Conservation (phyloP, 2,329 filamentous ascomycete genomes). For the Alternaria tenuissima region DNA sequence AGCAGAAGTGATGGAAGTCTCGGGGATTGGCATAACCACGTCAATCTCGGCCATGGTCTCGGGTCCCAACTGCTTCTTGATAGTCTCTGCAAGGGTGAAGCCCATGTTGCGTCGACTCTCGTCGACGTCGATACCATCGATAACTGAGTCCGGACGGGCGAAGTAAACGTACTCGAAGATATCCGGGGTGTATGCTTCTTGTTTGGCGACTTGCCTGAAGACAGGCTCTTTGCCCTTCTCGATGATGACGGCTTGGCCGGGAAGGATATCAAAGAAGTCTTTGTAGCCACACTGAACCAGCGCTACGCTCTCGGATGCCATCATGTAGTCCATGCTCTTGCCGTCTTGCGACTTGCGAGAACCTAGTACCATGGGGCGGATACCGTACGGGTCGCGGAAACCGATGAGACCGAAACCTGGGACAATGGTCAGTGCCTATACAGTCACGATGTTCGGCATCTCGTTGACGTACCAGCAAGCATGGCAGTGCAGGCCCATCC, state of each 20-base stretch:
- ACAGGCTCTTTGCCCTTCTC: slow-evolving; percentile 77
- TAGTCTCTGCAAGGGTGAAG: slow-evolving; percentile 76
- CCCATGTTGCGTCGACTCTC: slow-evolving; percentile 88
- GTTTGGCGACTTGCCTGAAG: slow-evolving; percentile 76
- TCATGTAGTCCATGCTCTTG: slow-evolving; percentile 81
- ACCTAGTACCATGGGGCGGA: slow-evolving; percentile 82
- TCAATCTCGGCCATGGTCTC: slow-evolving; percentile 80
- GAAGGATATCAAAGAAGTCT: slow-evolving; percentile 78
- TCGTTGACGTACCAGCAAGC: slow-evolving; percentile 67
- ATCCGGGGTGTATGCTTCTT: slow-evolving; percentile 78
- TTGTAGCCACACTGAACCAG: slow-evolving; percentile 81
- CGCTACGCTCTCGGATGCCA: slow-evolving; percentile 89
- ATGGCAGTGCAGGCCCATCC: slow-evolving; percentile 84
- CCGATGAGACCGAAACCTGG: slow-evolving; percentile 78
- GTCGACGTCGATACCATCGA: slow-evolving; percentile 89
- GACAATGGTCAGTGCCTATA: slow-evolving; percentile 19
- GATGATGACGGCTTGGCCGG: slow-evolving; percentile 86
- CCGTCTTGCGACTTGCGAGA: slow-evolving; percentile 73
- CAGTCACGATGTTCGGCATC: not conserved
- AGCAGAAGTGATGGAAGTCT: slow-evolving; percentile 84
- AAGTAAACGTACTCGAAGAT: slow-evolving; percentile 92
- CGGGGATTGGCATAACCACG: slow-evolving; percentile 82
- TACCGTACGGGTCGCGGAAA: slow-evolving; percentile 81
- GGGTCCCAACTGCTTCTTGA: slow-evolving; percentile 72
- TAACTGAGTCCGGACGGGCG: slow-evolving; percentile 79